Conservation (phyloP, 139 green algal genomes). For the Chlamydomonas asymmetrica region DNA sequence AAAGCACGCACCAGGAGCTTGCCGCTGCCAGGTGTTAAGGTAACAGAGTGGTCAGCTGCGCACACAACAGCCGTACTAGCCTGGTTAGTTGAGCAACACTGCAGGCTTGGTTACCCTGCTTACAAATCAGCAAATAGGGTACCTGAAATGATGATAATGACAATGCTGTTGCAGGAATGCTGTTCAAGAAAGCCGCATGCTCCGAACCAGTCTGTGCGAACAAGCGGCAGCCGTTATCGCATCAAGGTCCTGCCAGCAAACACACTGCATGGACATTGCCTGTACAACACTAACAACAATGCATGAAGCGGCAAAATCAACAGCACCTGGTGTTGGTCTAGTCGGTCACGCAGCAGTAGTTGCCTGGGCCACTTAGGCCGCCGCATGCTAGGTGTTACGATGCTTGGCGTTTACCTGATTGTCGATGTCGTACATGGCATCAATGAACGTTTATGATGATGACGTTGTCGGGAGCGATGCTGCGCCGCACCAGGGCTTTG, state of each 20-base stretch:
- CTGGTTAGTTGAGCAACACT: not conserved
- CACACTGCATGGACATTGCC: not conserved
- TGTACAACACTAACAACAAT: not conserved
- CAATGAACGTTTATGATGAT: conserved; percentile 13
- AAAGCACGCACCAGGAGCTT: not conserved
- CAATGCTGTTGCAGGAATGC: no score
- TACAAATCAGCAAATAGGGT: no score
- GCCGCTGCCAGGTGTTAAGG: not conserved
- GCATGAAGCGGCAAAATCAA: no score
- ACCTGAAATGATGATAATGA: no score
- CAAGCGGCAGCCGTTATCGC: not conserved
- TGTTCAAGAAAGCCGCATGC: no score
- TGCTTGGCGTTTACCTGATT: conserved; percentile 15
- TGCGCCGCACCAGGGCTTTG: conserved; percentile 4
- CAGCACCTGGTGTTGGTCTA: no score
- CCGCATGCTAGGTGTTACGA: no score
- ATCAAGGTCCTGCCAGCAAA: not conserved
- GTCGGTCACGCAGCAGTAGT: no score
- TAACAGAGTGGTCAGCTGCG: not conserved
- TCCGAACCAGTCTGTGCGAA: no score
- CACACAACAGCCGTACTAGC: not conserved
- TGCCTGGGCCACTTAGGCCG: no score
- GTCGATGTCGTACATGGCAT: conserved; percentile 27
- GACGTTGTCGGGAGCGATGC: not conserved
- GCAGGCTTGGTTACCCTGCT: no score